Evolutionary conservation across 768 basidiomycete species (phyloP).

Genomic region (Tulasnella sp.): DNA sequence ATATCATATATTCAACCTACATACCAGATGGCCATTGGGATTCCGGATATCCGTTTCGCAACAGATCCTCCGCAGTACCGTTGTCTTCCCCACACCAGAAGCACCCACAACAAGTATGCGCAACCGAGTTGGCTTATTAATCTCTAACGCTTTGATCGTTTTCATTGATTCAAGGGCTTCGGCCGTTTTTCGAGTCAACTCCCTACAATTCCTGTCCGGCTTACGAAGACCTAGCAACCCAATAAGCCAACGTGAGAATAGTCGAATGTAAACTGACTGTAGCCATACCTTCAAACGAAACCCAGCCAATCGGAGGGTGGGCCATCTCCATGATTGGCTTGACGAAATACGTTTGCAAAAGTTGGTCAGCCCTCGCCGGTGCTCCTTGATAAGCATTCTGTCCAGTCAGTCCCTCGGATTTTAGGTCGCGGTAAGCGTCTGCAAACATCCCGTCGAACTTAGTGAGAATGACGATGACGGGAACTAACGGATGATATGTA

Average conservation of each 20-base stretch:
- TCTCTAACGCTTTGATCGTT: too few species aligned
- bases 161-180: too few species aligned
- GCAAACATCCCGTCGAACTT: background rate
- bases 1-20: background rate
- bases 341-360: background rate
- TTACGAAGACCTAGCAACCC: too few species aligned
- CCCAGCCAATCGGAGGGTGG: background rate
- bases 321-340: background rate
- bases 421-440: background rate
- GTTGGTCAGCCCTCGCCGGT: background rate
- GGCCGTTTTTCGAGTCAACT: too few species aligned
- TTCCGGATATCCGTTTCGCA: background rate
- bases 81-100: background rate
- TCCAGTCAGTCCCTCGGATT: background rate
- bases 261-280: too few species aligned
- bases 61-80: background rate
- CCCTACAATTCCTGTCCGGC: too few species aligned
- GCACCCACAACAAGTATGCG: too few species aligned
- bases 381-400: background rate
- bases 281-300: background rate
- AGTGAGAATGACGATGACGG: background rate
- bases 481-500: background rate
- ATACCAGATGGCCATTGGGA: background rate
- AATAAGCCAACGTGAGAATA: too few species aligned
- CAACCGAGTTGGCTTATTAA: too few species aligned